A percentile compares a stretch with the other conserved stretches of the same genome.
phyloP scores from a whole-genome alignment of 2,329 filamentous ascomycete species.

The Zelopaecilomyces penicillatus region DNA sequence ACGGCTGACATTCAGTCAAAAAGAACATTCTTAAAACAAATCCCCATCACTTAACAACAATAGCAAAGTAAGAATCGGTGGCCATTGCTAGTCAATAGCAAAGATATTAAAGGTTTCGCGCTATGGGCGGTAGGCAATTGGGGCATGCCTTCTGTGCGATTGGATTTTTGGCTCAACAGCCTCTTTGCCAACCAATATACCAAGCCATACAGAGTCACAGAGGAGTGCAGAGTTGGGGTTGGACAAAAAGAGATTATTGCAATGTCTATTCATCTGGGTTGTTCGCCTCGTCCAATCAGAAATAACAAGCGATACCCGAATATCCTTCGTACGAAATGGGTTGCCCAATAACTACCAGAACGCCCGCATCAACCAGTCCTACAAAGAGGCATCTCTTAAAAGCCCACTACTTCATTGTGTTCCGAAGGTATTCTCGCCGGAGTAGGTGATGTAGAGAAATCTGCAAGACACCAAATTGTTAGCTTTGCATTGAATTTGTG shows the following conservation, averaged over 20 bases:
- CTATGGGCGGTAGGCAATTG: too few species aligned
- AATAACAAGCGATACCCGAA: constrained; percentile 16
- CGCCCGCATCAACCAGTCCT: constrained; percentile 25
- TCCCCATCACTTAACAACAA: too few species aligned
- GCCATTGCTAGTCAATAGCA: too few species aligned
- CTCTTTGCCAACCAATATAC: not conserved
- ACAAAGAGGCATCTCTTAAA: constrained; percentile 5
- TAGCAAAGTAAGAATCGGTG: too few species aligned
- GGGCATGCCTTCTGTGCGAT: too few species aligned
- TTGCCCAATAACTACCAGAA: constrained; percentile 25
- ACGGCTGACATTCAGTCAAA: too few species aligned
- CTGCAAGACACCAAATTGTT: constrained; percentile 32
- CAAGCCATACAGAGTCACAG: not conserved
- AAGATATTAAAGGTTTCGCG: too few species aligned
- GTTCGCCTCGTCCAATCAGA: constrained; percentile 1
- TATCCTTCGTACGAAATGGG: constrained; percentile 16
- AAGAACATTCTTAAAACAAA: too few species aligned
- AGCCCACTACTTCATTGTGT: constrained; percentile 14
- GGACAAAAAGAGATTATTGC: not conserved
- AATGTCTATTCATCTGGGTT: constrained; percentile 1
- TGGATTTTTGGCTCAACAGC: too few species aligned
- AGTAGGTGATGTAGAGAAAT: constrained; percentile 99
- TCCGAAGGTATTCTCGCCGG: constrained; percentile 98
- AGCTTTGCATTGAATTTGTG: not conserved
- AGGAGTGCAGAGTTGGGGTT: not conserved